Base-by-base conservation (phyloP, 768 basidiomycete species). In the Austroboletus eburneus region DNA sequence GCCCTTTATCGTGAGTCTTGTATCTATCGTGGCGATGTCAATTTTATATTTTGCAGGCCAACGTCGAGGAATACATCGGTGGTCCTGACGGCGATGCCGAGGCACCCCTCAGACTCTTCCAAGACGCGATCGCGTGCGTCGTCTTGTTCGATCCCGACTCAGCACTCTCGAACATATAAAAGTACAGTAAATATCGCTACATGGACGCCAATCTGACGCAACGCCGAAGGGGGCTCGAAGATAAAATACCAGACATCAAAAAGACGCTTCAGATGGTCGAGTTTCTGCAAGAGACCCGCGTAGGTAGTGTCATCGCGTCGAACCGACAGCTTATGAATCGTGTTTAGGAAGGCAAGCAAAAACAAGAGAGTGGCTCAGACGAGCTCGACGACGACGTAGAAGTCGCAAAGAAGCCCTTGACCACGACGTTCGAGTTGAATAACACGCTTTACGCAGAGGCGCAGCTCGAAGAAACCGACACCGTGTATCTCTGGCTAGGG, bases 391-490 rank as follows among this genome's bases (percentile, higher is more conserved):
- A 92, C 4, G 69, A 60, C 6, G 56, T 70, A 3, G 59, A 64
- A 23, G 57, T 43, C 36, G 38, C 57, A 9, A 57, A 66, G 38
- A 79, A 80, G 50, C 85, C 84, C 20, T 13, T 10, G 6, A 14
- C 22, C 5, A 8, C 14, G 0, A n/a, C 16, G 13, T 38, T 36
- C 59, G 96, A 99, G 64, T 75, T 99, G 46, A 95, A 93, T 54
- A 95, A 98, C 57, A 98, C 95, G 14, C 75, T 98, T 1, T 98
- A 81, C 55, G 92, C 93, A 5, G 91, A 95, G 58, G 95, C 94
- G 5, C 81, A 87, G 53, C 70, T 97, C 3, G 81, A 90, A 50
- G 83, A 92, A 50, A 85, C 84, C 0, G 93, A 95, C 45, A 83
- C 84, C 0, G 94, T 98, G 9, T 93, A 83, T 58, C 72, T 99